A percentile compares a stretch with the other conserved stretches of the same genome.
Conservation (phyloP, 805 yeast genomes). For the Ogataea ganodermae region DNA sequence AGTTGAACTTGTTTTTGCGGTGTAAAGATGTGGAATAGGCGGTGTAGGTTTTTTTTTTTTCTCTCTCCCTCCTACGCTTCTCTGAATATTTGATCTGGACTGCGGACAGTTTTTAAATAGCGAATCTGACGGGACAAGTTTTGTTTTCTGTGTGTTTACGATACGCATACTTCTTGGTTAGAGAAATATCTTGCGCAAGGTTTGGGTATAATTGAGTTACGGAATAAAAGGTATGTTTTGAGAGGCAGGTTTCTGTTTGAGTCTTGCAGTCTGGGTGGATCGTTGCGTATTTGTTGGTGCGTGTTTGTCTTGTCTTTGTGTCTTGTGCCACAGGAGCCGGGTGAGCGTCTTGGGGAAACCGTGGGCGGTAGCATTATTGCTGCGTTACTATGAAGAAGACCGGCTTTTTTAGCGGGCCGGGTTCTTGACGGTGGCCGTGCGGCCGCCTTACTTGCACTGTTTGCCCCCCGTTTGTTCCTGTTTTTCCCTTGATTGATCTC, state of each 20-base stretch:
- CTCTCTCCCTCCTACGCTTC: not conserved
- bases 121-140: not conserved
- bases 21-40: conserved; percentile 5
- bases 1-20: not conserved
- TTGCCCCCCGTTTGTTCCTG: conserved; percentile 3
- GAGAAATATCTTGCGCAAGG: not conserved
- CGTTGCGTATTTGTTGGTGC: no score
- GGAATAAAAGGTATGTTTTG: conserved; percentile 3
- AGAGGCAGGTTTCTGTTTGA: not conserved
- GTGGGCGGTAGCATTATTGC: no score
- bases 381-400: no score
- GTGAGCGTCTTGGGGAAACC: no score
- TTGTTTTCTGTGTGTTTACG: not conserved
- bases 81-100: conserved; percentile 3
- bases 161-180: not conserved
- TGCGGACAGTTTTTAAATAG: conserved; percentile 1
- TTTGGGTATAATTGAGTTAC: not conserved
- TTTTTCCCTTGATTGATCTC: conserved; percentile 4
- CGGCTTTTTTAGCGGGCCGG: not conserved
- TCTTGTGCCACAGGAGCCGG: no score
- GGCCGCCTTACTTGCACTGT: not conserved
- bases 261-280: not conserved
- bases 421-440: not conserved
- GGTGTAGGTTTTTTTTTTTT: conserved; percentile 3
- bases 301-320: not conserved